These are phyloP conservation scores for Eremothecium cymbalariae DNA, from an alignment of 1,139 yeast genomes.

Conservation along the genomic window DNA sequence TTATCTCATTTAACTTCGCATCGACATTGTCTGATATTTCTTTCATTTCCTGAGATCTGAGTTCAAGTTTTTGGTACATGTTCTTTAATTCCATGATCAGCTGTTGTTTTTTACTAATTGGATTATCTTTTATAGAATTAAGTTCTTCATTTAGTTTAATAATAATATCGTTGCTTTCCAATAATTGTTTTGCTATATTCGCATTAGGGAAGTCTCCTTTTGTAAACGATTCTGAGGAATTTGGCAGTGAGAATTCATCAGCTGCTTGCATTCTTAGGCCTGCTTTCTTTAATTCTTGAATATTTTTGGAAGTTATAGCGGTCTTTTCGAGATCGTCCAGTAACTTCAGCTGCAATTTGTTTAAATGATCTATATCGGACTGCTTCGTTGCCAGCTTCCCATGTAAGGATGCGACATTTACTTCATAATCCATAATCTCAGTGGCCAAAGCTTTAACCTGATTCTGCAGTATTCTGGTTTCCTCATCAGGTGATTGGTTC, in stretches of 20 bases:
- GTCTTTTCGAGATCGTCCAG: not conserved
- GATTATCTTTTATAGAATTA: not conserved
- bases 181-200: not conserved
- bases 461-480: not conserved
- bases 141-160: slow-evolving; percentile 1
- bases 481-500: slow-evolving; percentile 8
- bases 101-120: slow-evolving; percentile 2
- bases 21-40: not conserved
- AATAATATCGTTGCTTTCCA: not conserved
- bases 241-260: too few relatives aligned
- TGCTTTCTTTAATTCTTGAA: too few relatives aligned
- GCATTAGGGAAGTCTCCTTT: too few relatives aligned
- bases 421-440: slow-evolving; percentile 16
- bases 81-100: not conserved
- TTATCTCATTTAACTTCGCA: not conserved
- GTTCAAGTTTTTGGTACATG: slow-evolving; percentile 3
- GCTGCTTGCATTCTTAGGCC: too few relatives aligned
- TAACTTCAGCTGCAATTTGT: slow-evolving; percentile 5
- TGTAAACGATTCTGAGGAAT: too few relatives aligned
- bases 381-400: slow-evolving; percentile 12
- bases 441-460: slow-evolving; percentile 11
- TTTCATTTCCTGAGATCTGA: slow-evolving; percentile 7
- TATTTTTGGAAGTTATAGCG: not conserved
- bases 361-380: slow-evolving; percentile 5
- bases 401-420: slow-evolving; percentile 18